Base-by-base conservation (phyloP, 2,329 filamentous ascomycete genomes). In the Phaeophleospora eucalypticola region DNA sequence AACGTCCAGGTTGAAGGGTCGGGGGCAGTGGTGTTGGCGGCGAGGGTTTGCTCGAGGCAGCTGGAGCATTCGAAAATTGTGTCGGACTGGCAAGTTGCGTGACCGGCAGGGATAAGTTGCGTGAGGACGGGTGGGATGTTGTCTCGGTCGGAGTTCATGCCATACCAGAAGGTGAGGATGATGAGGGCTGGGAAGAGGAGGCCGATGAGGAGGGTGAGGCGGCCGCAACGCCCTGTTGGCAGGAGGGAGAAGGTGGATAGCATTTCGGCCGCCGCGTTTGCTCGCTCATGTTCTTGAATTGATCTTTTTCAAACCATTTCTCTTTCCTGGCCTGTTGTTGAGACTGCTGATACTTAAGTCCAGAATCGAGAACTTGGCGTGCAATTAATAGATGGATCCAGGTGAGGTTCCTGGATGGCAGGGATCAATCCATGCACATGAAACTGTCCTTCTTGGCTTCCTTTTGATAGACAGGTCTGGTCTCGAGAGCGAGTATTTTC, bases 21-120 rank as follows among this genome's bases (percentile, higher is more conserved):
- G 24, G 7, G 6, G 7, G 6, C 24, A 24, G 47, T 52, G 15
- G 46, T 19, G 20, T 57, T 55, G 18, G 27, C 32, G 18, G 42
- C 37, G 12, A 43, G 40, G 9, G 33, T 29, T 10, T 48, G 35
- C 20, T 51, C 48, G 35, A 57, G 40, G 34, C 54, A 57, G 16
- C 45, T 51, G 18, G 43, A 44, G 18, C 52, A 55, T 36, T 55
- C 43, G 16, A 57, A 57, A 9, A 49, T 29, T 1, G 54, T 57
- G 14, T 52, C 45, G 36, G 43, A 43, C 24, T 51, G 35, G 20
- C 54, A 57, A 4, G 54, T 45, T 15, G 52, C 53, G 33, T 55
- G 52, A 8, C 54, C 54, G 36, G 54, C 54, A n/a, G 54, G 54
- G 16, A 57, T 53, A 4, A 57, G 17, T 21, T 57, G 54, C 4